Base-by-base conservation (phyloP, 75 land plant species). In the Picea glauca region DNA sequence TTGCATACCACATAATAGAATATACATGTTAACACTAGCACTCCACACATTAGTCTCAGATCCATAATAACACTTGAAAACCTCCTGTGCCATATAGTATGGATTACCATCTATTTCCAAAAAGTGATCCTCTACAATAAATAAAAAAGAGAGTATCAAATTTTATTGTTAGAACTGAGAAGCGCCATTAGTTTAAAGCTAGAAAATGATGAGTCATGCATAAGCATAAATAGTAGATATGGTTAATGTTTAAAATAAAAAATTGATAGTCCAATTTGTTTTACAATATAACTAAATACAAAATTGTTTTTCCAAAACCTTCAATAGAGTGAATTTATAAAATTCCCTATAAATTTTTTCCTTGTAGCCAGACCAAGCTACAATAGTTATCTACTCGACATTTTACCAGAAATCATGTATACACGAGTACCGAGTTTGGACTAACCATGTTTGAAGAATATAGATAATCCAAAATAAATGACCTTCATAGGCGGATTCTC, bases 381-480 rank as follows among this genome's bases (percentile, higher is more conserved):
- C 38, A 35, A 2, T 35, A 35, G 2, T 35, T 35, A 35, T 35
- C 38, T 35, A 1, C 38, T 35, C 38, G 2, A 35, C 1, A 1
- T 35, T 35, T 35, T 35, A 66, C 23, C 70, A 66, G 13, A n/a
- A n/a, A n/a, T n/a, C 13, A 13, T 35, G 35, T 33, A 66, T 33
- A 13, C 38, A 32, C 12, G 38, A 17, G 33, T 32, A 33, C 30
- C 3, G 58, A 26, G 20, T n/a, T 26, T 13, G 43, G 63, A 82
- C 77, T 75, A 62, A 84, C 87, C 88, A n/a, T 78, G 90, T 62
- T 87, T 85, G 85, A 88, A 90, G 77, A 85, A 88, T 15, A 89
- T 86, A 57, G 91, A 89, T 13, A 88, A 74, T 2, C 91, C 91
- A 64, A 90, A n/a, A n/a, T n/a, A n/a, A n/a, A n/a, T n/a, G n/a